phyloP scores from a whole-genome alignment of 1,284 basidiomycete genomes.

The Jaminaea rosea region DNA sequence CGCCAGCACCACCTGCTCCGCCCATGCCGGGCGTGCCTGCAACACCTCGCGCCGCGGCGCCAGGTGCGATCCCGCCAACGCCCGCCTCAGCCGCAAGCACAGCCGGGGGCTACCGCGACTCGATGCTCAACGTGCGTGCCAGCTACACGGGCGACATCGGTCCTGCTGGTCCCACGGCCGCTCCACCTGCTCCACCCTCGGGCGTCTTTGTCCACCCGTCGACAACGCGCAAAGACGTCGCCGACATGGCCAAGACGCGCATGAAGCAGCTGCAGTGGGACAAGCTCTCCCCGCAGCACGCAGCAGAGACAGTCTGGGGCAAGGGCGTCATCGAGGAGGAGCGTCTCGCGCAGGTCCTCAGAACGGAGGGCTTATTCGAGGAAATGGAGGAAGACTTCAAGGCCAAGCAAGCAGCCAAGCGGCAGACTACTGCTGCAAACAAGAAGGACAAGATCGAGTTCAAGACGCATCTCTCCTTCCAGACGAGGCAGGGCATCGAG shows the following conservation, averaged over 20 bases:
- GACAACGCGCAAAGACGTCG: slow-evolving; percentile 64
- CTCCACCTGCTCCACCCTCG: slow-evolving; percentile 51
- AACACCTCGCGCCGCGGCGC: slow-evolving; percentile 1
- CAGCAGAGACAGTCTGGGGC: slow-evolving; percentile 44
- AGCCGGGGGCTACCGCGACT: slow-evolving; percentile 22
- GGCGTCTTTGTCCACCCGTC: slow-evolving; percentile 21
- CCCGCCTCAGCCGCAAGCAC: background rate
- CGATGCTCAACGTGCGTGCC: slow-evolving; percentile 40
- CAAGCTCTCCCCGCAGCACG: slow-evolving; percentile 54
- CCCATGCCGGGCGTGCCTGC: slow-evolving; percentile 1
- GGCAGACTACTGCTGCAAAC: slow-evolving; percentile 30
- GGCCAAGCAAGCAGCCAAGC: slow-evolving; percentile 71
- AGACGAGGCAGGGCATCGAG: slow-evolving; percentile 34
- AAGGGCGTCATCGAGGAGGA: slow-evolving; percentile 26
- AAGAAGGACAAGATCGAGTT: slow-evolving; percentile 48
- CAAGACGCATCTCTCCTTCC: slow-evolving; percentile 42
- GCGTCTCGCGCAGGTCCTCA: slow-evolving; percentile 21
- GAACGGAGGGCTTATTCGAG: slow-evolving; percentile 65
- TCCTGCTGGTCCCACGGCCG: slow-evolving; percentile 34
- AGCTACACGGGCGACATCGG: slow-evolving; percentile 25
- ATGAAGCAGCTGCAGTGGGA: slow-evolving; percentile 99
- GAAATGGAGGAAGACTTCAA: slow-evolving; percentile 99
- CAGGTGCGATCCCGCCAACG: slow-evolving; percentile 2
- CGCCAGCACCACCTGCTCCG: slow-evolving; percentile 45
- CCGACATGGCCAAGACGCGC: slow-evolving; percentile 72